Conservation (phyloP, 2,329 filamentous ascomycete genomes). For the Neonectria neomacrospora region DNA sequence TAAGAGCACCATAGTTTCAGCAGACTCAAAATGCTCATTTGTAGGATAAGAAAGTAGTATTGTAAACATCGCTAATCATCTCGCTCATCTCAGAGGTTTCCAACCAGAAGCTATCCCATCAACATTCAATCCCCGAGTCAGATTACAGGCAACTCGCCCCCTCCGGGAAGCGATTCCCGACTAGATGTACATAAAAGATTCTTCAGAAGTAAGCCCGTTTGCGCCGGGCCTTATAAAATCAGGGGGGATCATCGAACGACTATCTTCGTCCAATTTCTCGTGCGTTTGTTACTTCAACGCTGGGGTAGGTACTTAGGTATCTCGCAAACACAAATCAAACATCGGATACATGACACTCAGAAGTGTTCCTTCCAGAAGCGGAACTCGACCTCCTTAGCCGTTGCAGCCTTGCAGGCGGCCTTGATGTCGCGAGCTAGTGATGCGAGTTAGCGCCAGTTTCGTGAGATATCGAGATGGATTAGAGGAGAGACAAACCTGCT, state of each 20-base stretch:
- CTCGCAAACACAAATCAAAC: slow-evolving; percentile 35
- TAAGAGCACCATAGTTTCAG: not conserved
- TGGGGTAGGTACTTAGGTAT: slow-evolving; percentile 38
- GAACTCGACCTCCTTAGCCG: slow-evolving; percentile 84
- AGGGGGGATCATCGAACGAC: slow-evolving; percentile 11
- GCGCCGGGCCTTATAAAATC: slow-evolving; percentile 17
- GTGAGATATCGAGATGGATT: not conserved
- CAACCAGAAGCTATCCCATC: not conserved
- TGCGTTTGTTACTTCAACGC: slow-evolving; percentile 14
- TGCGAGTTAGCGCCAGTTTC: slow-evolving; percentile 48
- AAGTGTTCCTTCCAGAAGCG: slow-evolving; percentile 99
- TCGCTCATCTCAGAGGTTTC: slow-evolving; percentile 13
- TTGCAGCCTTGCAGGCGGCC: slow-evolving; percentile 79
- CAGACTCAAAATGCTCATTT: not conserved
- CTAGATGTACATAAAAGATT: slow-evolving; percentile 26
- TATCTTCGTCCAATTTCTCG: slow-evolving; percentile 6
- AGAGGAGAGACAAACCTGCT: slow-evolving; percentile 59
- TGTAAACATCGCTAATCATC: slow-evolving; percentile 7
- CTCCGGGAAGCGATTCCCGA: slow-evolving; percentile 7
- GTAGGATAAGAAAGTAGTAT: not conserved
- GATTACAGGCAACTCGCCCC: slow-evolving; percentile 8
- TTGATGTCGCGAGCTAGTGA: slow-evolving; percentile 82
- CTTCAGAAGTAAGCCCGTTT: slow-evolving; percentile 16
- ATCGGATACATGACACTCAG: slow-evolving; percentile 49
- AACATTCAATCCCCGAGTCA: not conserved